Percentiles rank a stretch among this genome's conserved stretches.
These are phyloP conservation scores for Boletus rubroflammeus DNA, from an alignment of 768 basidiomycete genomes.

Conservation along the genomic window DNA sequence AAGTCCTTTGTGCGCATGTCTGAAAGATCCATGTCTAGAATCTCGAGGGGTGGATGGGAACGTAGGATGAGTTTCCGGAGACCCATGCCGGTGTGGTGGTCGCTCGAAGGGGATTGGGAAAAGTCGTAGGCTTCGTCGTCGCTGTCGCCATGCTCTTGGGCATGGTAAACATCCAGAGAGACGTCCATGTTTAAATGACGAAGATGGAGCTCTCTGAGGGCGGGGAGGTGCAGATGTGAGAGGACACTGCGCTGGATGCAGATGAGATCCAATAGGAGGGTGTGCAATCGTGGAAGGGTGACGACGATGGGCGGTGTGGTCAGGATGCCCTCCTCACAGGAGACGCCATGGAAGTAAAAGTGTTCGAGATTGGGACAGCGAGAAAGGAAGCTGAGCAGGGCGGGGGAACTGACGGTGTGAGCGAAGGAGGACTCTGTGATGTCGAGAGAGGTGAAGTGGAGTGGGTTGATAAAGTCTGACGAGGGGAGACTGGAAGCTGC, in stretches of 20 bases:
- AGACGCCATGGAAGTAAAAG: slow-evolving; percentile 54
- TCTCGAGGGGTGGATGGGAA: slow-evolving; percentile 57
- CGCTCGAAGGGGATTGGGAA: slow-evolving; percentile 74
- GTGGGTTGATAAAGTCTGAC: slow-evolving; percentile 39
- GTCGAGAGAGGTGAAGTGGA: slow-evolving; percentile 55
- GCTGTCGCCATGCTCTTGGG: slow-evolving; percentile 59
- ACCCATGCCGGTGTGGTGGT: slow-evolving; percentile 79
- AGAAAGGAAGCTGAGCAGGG: slow-evolving; percentile 57
- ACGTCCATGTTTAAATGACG: slow-evolving; percentile 66
- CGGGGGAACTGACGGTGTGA: slow-evolving; percentile 41
- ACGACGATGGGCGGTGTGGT: slow-evolving; percentile 38
- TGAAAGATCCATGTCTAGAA: slow-evolving; percentile 76
- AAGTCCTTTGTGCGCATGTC: slow-evolving; percentile 87
- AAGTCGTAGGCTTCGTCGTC: slow-evolving; percentile 73
- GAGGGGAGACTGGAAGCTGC: slow-evolving; percentile 49
- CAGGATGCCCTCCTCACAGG: slow-evolving; percentile 39
- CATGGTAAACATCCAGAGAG: slow-evolving; percentile 29
- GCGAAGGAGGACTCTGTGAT: slow-evolving; percentile 49
- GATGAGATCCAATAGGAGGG: slow-evolving; percentile 53
- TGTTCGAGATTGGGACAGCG: slow-evolving; percentile 59
- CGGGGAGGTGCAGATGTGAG: slow-evolving; percentile 59
- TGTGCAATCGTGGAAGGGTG: slow-evolving; percentile 55
- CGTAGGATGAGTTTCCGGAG: slow-evolving; percentile 60
- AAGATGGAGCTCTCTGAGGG: slow-evolving; percentile 57
- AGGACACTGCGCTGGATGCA: slow-evolving; percentile 64